Percentiles rank a stretch among this genome's conserved stretches.
Evolutionary conservation across 129 eudicot genomes (phyloP).

Genomic region (Smallanthus sonchifolius): DNA sequence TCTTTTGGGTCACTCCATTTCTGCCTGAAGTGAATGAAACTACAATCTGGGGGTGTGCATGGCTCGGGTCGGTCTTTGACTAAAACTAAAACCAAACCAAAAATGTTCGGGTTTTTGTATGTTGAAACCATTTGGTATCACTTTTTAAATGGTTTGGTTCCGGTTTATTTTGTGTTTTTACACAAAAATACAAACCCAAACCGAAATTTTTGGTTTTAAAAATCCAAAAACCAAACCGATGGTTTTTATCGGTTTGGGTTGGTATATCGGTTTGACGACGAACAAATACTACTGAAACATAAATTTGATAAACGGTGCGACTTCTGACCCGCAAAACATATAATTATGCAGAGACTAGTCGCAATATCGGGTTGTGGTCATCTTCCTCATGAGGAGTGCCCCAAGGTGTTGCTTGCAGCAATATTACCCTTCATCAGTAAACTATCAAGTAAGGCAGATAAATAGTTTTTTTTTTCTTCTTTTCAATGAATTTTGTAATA

Average conservation of each 20-base stretch:
- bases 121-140: neutral
- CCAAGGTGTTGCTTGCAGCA: slow-evolving; percentile 88
- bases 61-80: neutral
- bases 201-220: neutral
- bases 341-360: slow-evolving; percentile 72
- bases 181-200: neutral
- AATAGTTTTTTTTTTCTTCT: neutral
- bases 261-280: neutral
- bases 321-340: slow-evolving; percentile 9
- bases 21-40: slow-evolving; percentile 1
- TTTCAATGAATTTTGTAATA: neutral
- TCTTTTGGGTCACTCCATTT: slow-evolving; percentile 4
- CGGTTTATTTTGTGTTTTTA: neutral
- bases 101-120: neutral
- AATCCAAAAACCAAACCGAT: neutral
- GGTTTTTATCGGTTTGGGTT: neutral
- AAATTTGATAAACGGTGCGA: neutral
- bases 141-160: neutral
- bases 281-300: neutral
- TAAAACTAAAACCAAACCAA: neutral
- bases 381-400: slow-evolving; percentile 99
- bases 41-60: neutral
- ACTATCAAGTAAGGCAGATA: slow-evolving; percentile 44
- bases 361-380: slow-evolving; percentile 96
- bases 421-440: slow-evolving; percentile 74